Base-by-base conservation (phyloP, 805 yeast species). In the Saturnispora gosingensis region DNA sequence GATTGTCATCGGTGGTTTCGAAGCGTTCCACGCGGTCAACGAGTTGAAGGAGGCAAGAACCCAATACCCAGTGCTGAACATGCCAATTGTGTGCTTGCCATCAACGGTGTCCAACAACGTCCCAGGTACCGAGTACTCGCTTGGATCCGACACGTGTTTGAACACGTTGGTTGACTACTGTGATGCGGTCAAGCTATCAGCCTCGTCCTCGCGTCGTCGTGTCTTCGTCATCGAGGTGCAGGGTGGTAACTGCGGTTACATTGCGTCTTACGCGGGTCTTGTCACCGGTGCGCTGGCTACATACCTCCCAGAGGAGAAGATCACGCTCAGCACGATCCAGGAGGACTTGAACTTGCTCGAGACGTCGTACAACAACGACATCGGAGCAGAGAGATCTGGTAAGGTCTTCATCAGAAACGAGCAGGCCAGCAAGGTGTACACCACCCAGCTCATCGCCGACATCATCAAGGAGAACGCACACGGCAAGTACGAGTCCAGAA, bases 151-250 rank as follows among this genome's bases (percentile, higher is more conserved):
- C 67, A 93, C 99, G 10, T 95, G 99, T 74, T 73, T 93, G 74
- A 93, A 93, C 70, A 74, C 93, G 9, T 75, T 93, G 61, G 88
- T 89, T 56, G 82, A 85, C 53, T 93, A 93, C 74, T 91, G 98
- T 72, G 99, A 93, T 68, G 88, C 87, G 25, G 84, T 93, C 58
- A 90, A 93, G 72, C 97, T 88, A 72, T 80, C 89, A 48, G 99
- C 99, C 2, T 83, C 97, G 20, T 88, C 99, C 16, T 80, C 97
- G 3, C 81, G 99, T 73, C 85, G 88, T 61, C 78, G 99, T 61
- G 96, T 85, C 24, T 93, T 93, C 67, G 96, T 93, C 39, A 93
- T 93, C 56, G 99, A 93, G 66, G 97, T 90, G 16, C 99, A 95
- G 72, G 99, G 99, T 61, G 99, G 99, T 51, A 85, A 88, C 66